Evolutionary conservation across 2,329 filamentous ascomycete species (phyloP).

Genomic region (Dactylonectria macrodidyma): DNA sequence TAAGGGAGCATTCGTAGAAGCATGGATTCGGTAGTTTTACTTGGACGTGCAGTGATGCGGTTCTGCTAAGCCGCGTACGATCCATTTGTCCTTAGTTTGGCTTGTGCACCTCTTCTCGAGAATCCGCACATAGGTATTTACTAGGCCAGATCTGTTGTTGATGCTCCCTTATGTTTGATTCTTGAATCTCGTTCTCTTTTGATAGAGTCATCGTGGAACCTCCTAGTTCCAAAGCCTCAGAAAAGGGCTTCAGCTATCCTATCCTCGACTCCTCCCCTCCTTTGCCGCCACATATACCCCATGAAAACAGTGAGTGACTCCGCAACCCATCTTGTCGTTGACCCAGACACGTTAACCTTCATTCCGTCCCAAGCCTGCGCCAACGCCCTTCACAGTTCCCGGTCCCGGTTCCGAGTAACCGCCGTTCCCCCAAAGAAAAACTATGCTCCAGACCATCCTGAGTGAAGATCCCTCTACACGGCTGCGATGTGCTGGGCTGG

Average conservation of each 20-base stretch:
- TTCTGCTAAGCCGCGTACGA: not conserved
- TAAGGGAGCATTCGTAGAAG: not conserved
- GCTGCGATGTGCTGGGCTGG: conserved; percentile 12
- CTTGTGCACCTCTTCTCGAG: not conserved
- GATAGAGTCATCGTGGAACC: conserved; percentile 8
- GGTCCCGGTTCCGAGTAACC: conserved; percentile 36
- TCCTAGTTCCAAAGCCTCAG: conserved; percentile 6
- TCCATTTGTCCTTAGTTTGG: not conserved
- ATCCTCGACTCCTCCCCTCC: conserved; percentile 23
- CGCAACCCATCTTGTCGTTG: conserved; percentile 37
- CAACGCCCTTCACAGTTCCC: conserved; percentile 44
- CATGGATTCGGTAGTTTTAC: not conserved
- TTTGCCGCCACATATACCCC: conserved; percentile 42
- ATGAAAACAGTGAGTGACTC: conserved; percentile 36
- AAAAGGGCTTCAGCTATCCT: conserved; percentile 19
- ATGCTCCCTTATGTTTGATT: not conserved
- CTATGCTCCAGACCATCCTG: conserved; percentile 34
- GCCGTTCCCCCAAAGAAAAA: conserved; percentile 29
- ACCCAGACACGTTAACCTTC: conserved; percentile 47
- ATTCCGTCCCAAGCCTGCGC: conserved; percentile 43
- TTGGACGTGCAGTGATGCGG: not conserved
- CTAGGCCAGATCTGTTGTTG: not conserved
- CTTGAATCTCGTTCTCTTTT: conserved; percentile 24
- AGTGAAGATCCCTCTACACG: conserved; percentile 32
- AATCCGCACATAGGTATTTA: not conserved